Evolutionary conservation across 306 rosid genomes (phyloP), one percentile per base, ranked within the genome.

Genomic region (Gastrolobium bilobum): DNA sequence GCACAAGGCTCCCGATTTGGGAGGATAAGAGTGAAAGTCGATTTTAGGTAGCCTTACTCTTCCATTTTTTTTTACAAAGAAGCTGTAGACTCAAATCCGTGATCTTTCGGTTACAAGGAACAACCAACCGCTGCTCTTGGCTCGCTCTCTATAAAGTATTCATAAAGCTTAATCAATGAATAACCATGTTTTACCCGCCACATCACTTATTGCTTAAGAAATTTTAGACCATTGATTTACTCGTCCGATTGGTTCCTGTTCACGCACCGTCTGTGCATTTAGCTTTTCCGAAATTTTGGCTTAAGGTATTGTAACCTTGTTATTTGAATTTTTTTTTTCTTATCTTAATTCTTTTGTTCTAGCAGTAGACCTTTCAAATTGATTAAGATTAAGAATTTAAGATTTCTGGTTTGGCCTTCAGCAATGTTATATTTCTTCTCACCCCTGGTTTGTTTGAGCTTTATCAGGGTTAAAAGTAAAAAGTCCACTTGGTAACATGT

Each of bases 361-460:
- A 7, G 20, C 43, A 11, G 57, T 58, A 4, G 44, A 30, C 29
- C 60, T 59, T 38, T 61, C 37, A 29, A 37, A 9, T 50, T 37
- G 60, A 43, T 59, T 0, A 35, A 48, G 39, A 39, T 42, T 48
- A 9, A 20, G 26, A 20, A 20, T 20, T 20, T 0, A 20, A 51
- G 56, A 40, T 39, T 69, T 70, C 30, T 34, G 71, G 43, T 78
- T 44, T 69, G 60, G 11, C 54, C 26, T 73, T 30, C 4, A 14
- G 38, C 15, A 34, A 40, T 15, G 35, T 57, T 29, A 14, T 35
- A 58, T 57, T 58, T 38, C 15, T 11, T 43, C 20, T 68, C 68
- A 43, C 60, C 14, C 57, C 33, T 44, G 62, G 15, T 37, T 53
- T 71, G 10, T 9, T 71, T 73, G 68, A 35, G 61, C 70, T 73